Evolutionary conservation across 2,329 filamentous ascomycete genomes (phyloP).

Genomic region (Plenodomus biglobosus): DNA sequence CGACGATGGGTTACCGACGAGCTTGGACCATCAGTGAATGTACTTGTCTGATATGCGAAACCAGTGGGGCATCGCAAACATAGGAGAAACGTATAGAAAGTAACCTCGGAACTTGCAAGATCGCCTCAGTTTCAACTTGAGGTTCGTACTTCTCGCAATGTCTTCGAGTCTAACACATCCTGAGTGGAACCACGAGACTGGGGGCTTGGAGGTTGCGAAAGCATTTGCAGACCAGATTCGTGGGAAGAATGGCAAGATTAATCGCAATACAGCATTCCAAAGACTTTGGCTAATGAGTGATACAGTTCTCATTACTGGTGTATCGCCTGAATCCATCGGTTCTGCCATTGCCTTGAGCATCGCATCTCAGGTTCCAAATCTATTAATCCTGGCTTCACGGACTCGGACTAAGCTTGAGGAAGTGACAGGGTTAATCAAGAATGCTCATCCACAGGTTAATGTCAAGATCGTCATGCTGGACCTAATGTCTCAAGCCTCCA

Average conservation of each 20-base stretch:
- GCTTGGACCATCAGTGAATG: background rate
- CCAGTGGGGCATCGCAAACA: background rate
- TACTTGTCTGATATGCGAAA: background rate
- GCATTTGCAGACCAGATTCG: slow-evolving; percentile 32
- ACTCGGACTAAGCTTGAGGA: slow-evolving; percentile 47
- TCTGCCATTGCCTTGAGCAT: slow-evolving; percentile 32
- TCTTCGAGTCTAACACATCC: slow-evolving; percentile 38
- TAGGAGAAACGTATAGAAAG: background rate
- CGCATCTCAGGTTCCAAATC: slow-evolving; percentile 29
- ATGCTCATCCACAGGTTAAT: slow-evolving; percentile 30
- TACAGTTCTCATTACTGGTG: slow-evolving; percentile 45
- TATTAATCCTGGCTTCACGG: slow-evolving; percentile 47
- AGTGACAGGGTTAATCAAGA: slow-evolving; percentile 41
- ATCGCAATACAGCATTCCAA: too few relatives aligned
- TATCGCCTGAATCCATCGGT: slow-evolving; percentile 35
- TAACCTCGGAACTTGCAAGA: background rate
- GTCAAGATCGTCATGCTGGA: slow-evolving; percentile 38
- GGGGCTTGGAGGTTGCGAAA: slow-evolving; percentile 35
- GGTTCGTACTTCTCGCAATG: slow-evolving; percentile 1
- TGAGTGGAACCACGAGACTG: slow-evolving; percentile 36
- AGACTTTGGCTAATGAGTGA: background rate
- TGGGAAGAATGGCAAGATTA: slow-evolving; percentile 32
- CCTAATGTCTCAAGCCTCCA: slow-evolving; percentile 42
- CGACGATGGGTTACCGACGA: too few relatives aligned
- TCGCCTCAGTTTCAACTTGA: too few relatives aligned